Conservation (phyloP, 257 asterid species). For the Phtheirospermum japonicum region DNA sequence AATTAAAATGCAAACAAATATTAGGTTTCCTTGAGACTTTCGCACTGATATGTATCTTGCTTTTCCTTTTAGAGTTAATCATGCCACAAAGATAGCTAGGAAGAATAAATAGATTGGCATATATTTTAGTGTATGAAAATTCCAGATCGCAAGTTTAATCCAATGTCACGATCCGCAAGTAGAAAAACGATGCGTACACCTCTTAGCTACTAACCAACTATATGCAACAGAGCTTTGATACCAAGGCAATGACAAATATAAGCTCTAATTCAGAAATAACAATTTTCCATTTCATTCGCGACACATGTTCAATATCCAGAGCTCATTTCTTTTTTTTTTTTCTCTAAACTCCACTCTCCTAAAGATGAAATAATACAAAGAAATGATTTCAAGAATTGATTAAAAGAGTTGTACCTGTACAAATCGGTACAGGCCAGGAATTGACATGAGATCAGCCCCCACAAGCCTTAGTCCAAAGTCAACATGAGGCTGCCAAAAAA, state of each 20-base stretch:
- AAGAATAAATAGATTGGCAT: too few relatives aligned
- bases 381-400: conserved; percentile 11
- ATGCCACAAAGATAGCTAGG: conserved; percentile 29
- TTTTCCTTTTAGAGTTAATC: not conserved
- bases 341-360: conserved; percentile 18
- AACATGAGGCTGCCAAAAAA: conserved; percentile 76
- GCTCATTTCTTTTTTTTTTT: conserved; percentile 6
- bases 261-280: not conserved
- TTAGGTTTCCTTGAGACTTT: conserved; percentile 5
- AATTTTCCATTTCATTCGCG: too few relatives aligned
- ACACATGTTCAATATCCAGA: conserved; percentile 6
- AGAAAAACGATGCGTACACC: not conserved
- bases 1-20: conserved; percentile 17
- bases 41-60: not conserved
- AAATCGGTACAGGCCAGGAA: conserved; percentile 78
- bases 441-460: conserved; percentile 98
- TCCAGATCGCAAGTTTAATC: too few relatives aligned
- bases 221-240: conserved; percentile 1
- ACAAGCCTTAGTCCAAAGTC: conserved; percentile 86
- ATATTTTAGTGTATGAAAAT: too few relatives aligned
- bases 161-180: not conserved
- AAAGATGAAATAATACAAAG: conserved; percentile 5
- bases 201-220: not conserved
- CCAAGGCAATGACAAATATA: conserved; percentile 14
- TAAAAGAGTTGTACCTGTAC: conserved; percentile 60